phyloP scores from a whole-genome alignment of 2,329 filamentous ascomycete species.

The Aureobasidium sp. region DNA sequence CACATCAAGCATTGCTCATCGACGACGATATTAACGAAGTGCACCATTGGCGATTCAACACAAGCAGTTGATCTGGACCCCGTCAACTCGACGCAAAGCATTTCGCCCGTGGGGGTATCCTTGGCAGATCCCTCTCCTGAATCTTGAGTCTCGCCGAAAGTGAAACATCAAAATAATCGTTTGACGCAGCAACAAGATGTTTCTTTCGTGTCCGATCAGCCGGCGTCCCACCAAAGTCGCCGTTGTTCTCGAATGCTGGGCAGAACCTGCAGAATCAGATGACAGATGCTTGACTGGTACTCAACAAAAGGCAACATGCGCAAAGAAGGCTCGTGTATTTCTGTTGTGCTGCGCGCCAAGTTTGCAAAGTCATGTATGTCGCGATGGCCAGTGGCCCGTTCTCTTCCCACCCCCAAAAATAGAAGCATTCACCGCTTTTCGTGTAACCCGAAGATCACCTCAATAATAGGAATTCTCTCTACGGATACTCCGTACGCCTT shows the following conservation, averaged over 20 bases:
- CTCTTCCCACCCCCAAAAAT: background rate
- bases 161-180: background rate
- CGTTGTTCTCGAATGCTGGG: background rate
- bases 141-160: background rate
- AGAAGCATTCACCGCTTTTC: background rate
- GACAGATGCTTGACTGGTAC: background rate
- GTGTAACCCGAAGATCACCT: too few species aligned
- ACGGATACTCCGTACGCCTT: too few species aligned
- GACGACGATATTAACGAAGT: background rate
- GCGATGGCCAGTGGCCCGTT: too few species aligned
- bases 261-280: background rate
- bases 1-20: background rate
- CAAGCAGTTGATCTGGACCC: background rate
- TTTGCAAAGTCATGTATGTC: background rate
- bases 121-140: conserved; percentile 4
- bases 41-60: background rate
- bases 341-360: background rate
- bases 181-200: background rate
- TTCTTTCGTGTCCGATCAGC: background rate
- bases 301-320: background rate
- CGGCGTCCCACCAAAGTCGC: background rate
- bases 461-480: too few species aligned
- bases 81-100: background rate
- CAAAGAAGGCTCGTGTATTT: background rate
- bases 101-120: background rate